phyloP scores from a whole-genome alignment of 2,329 filamentous ascomycete genomes.

The Chalara sp. region DNA sequence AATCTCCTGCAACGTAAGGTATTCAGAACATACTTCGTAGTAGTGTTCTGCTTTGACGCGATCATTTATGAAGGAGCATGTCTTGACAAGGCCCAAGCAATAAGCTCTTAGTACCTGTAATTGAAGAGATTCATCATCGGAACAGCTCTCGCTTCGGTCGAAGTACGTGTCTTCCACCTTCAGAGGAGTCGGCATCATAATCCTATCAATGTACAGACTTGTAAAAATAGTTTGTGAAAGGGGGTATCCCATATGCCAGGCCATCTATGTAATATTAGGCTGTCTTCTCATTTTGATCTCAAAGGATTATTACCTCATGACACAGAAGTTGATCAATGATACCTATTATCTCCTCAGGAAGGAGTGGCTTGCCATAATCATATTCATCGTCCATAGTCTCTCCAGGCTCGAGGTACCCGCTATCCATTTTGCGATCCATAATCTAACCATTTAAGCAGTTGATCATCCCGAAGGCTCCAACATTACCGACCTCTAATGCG shows the following conservation, averaged over 20 bases:
- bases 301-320: conserved; percentile 57
- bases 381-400: conserved; percentile 82
- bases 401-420: conserved; percentile 70
- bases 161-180: conserved; percentile 40
- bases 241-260: conserved; percentile 94
- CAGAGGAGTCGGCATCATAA: conserved; percentile 65
- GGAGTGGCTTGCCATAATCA: conserved; percentile 60
- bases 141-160: conserved; percentile 17
- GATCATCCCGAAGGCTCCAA: neutral
- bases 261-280: conserved; percentile 53
- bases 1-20: neutral
- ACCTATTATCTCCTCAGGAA: conserved; percentile 76
- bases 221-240: conserved; percentile 93
- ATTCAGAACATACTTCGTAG: conserved; percentile 60
- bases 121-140: conserved; percentile 38
- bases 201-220: conserved; percentile 79
- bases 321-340: conserved; percentile 92
- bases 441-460: conserved; percentile 53
- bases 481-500: conserved; percentile 58
- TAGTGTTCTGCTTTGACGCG: conserved; percentile 78
- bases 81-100: conserved; percentile 77
- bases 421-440: conserved; percentile 99
- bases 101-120: conserved; percentile 72
- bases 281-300: neutral
- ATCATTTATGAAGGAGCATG: conserved; percentile 71